phyloP scores from a whole-genome alignment of 129 eudicot genomes.

The Tagetes erecta region DNA sequence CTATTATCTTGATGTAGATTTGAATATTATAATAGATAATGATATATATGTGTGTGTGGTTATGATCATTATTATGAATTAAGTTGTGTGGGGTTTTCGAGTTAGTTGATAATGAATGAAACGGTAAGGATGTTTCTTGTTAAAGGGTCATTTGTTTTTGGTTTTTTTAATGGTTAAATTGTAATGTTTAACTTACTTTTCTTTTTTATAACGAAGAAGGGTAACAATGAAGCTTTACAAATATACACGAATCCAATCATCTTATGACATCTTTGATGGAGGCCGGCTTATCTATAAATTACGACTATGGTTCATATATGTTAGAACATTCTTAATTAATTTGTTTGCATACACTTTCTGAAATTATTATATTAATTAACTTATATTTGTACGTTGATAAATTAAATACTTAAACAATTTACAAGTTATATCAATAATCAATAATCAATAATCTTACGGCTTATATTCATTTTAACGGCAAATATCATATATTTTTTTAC shows the following conservation, averaged over 20 bases:
- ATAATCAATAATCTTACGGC: no score
- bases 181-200: slow-evolving; percentile 31
- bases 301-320: background rate
- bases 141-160: slow-evolving; percentile 35
- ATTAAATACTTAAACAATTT: no score
- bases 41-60: background rate
- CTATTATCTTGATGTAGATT: no score
- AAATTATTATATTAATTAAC: no score
- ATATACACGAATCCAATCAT: slow-evolving; percentile 25
- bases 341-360: no score
- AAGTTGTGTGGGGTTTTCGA: slow-evolving; percentile 39
- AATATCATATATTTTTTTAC: no score
- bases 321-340: background rate
- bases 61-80: slow-evolving; percentile 13
- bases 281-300: slow-evolving; percentile 18
- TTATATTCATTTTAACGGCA: no score
- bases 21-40: no score
- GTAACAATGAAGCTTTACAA: slow-evolving; percentile 34
- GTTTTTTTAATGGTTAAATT: slow-evolving; percentile 36
- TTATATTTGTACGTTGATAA: no score
- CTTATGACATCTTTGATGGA: slow-evolving; percentile 27
- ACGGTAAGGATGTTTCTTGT: slow-evolving; percentile 47
- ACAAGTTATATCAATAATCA: no score
- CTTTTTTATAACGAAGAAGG: slow-evolving; percentile 26
- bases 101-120: slow-evolving; percentile 40